Evolutionary conservation across 1,139 yeast genomes (phyloP).

Genomic region (Yamadazyma conglobata): DNA sequence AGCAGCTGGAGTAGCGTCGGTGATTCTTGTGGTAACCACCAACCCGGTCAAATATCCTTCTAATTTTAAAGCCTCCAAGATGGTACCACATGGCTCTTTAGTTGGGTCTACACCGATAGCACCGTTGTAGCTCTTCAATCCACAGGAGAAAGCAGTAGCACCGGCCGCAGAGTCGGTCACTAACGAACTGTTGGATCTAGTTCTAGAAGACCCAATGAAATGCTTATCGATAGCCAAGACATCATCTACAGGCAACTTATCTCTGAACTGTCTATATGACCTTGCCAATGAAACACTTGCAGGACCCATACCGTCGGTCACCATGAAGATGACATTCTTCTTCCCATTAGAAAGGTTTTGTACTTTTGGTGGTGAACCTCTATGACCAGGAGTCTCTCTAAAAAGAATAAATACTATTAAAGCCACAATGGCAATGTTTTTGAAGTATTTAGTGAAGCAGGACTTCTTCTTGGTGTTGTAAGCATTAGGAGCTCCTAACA

Average conservation of each 20-base stretch:
- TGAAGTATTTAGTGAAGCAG: constrained; percentile 1
- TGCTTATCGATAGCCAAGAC: constrained; percentile 59
- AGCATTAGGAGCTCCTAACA: constrained; percentile 2
- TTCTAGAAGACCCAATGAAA: constrained; percentile 74
- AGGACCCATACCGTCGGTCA: constrained; percentile 91
- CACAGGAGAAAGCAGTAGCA: constrained; percentile 87
- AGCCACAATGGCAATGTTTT: constrained; percentile 3
- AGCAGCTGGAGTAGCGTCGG: constrained; percentile 82
- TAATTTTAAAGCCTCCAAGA: constrained; percentile 77
- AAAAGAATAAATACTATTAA: constrained; percentile 3
- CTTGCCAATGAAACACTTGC: constrained; percentile 74
- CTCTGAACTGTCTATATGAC: constrained; percentile 59
- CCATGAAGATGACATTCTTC: constrained; percentile 72
- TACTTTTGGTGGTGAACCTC: neutral
- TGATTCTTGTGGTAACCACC: constrained; percentile 80
- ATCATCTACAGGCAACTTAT: constrained; percentile 49
- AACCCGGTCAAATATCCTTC: constrained; percentile 77
- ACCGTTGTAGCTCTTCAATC: constrained; percentile 72
- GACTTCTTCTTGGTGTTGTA: constrained; percentile 4
- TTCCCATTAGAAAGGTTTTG: constrained; percentile 10
- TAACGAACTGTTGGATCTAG: constrained; percentile 66
- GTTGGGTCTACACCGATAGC: constrained; percentile 76
- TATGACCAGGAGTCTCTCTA: constrained; percentile 2
- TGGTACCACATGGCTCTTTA: constrained; percentile 70
- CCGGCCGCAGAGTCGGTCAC: constrained; percentile 94